Evolutionary conservation across 2,329 filamentous ascomycete species (phyloP).

Genomic region (Tolypocladium tropicale): DNA sequence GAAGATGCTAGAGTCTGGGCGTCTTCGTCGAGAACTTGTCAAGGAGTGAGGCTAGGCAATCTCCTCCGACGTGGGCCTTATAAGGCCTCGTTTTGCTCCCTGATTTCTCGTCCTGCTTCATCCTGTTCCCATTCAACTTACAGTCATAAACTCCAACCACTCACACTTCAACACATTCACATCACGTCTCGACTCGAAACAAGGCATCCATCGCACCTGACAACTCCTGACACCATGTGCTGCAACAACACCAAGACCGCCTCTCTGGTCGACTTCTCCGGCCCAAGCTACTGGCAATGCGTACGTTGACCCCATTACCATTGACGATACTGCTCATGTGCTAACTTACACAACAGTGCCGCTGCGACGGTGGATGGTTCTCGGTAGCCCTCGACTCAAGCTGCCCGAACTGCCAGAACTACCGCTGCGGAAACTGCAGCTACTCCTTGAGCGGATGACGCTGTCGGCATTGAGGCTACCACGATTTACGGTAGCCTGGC

Average conservation of each 20-base stretch:
- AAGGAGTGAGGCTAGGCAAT: background rate
- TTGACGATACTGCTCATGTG: background rate
- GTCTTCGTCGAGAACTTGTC: background rate
- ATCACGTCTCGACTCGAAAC: background rate
- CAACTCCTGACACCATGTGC: background rate
- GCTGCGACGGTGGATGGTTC: constrained; percentile 10
- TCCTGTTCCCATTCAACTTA: background rate
- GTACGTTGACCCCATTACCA: constrained; percentile 3
- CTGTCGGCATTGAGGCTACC: background rate
- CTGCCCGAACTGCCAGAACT: constrained; percentile 9
- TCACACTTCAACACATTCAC: background rate
- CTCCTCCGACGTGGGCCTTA: background rate
- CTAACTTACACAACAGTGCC: constrained; percentile 6
- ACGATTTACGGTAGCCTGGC: background rate
- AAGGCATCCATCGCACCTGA: background rate
- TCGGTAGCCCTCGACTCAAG: constrained; percentile 7
- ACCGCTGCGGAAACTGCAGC: constrained; percentile 11
- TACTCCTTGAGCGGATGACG: constrained; percentile 6
- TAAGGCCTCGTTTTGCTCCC: background rate
- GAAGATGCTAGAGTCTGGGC: background rate
- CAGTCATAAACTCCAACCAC: background rate
- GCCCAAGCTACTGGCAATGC: constrained; percentile 6
- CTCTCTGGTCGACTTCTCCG: background rate
- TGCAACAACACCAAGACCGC: background rate
- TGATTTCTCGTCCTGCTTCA: background rate